phyloP scores from a whole-genome alignment of 768 basidiomycete species.

The Phylloporus rhodoxanthus region DNA sequence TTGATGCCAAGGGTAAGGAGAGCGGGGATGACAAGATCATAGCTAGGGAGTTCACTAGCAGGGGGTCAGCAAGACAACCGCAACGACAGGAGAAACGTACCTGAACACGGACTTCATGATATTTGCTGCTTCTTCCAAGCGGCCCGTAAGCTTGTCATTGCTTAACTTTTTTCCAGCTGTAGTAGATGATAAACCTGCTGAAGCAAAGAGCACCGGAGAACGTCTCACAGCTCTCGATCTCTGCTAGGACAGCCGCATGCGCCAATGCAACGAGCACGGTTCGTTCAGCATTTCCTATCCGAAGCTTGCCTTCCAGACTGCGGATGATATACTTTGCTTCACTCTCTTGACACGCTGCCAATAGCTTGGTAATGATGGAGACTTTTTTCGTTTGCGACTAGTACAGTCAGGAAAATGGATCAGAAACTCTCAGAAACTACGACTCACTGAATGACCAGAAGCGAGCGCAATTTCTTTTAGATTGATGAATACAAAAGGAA shows the following conservation, averaged over 20 bases:
- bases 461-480: conserved; percentile 86
- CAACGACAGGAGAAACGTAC: conserved; percentile 35
- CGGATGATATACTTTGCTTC: conserved; percentile 98
- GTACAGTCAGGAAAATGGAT: not conserved
- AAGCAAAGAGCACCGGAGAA: not conserved
- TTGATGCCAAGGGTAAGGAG: conserved; percentile 74
- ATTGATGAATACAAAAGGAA: conserved; percentile 85
- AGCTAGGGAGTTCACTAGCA: conserved; percentile 81
- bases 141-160: conserved; percentile 62
- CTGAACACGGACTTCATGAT: conserved; percentile 90
- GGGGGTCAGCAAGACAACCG: conserved; percentile 2
- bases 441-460: conserved; percentile 70
- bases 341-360: conserved; percentile 83
- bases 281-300: conserved; percentile 95
- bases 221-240: conserved; percentile 54
- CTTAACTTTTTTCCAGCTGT: conserved; percentile 69
- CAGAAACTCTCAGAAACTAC: not conserved
- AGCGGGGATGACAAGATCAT: conserved; percentile 89
- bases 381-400: conserved; percentile 96
- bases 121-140: conserved; percentile 71
- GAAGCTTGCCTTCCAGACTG: conserved; percentile 91
- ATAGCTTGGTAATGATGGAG: conserved; percentile 86
- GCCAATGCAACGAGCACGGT: conserved; percentile 94
- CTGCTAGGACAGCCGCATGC: conserved; percentile 81
- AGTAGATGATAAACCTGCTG: not conserved